Evolutionary conservation across 2,329 filamentous ascomycete genomes (phyloP).

Genomic region (Colletotrichum sidae): DNA sequence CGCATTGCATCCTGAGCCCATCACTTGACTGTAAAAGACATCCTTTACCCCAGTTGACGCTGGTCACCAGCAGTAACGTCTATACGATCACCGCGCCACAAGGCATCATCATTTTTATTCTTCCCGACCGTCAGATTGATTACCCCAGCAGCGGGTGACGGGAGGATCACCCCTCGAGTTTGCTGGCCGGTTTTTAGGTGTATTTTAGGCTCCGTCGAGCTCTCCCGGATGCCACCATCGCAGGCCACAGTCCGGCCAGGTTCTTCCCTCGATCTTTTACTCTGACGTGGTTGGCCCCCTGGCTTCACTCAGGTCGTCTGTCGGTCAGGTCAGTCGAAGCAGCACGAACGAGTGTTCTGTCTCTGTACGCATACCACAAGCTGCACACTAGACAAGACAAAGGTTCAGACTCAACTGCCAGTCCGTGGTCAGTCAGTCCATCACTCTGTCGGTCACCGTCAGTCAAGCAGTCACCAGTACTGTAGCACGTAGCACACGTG

Average conservation of each 20-base stretch:
- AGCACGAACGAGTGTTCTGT: too few species aligned
- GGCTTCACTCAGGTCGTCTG: too few species aligned
- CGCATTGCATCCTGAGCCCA: not conserved
- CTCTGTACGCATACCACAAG: too few species aligned
- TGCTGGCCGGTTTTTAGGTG: slow-evolving; percentile 11
- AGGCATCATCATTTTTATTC: slow-evolving; percentile 15
- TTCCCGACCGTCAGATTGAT: slow-evolving; percentile 12
- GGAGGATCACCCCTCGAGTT: slow-evolving; percentile 30
- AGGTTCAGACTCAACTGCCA: too few species aligned
- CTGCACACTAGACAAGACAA: too few species aligned
- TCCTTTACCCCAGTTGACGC: slow-evolving; percentile 5
- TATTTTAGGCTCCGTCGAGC: too few species aligned
- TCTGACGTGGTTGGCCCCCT: slow-evolving; percentile 27
- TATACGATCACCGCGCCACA: slow-evolving; percentile 14
- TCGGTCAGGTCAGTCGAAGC: too few species aligned
- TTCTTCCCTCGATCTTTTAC: slow-evolving; percentile 23
- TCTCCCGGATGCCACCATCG: slow-evolving; percentile 10
- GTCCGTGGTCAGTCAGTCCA: too few species aligned
- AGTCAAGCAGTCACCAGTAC: too few species aligned
- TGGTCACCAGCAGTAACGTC: slow-evolving; percentile 18
- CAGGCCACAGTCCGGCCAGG: slow-evolving; percentile 5
- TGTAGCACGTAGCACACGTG: too few species aligned
- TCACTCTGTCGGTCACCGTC: too few species aligned
- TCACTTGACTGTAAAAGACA: not conserved
- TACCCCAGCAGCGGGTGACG: slow-evolving; percentile 12